Conservation (phyloP, 345 rosid genomes). For the Salix arbutifolia region DNA sequence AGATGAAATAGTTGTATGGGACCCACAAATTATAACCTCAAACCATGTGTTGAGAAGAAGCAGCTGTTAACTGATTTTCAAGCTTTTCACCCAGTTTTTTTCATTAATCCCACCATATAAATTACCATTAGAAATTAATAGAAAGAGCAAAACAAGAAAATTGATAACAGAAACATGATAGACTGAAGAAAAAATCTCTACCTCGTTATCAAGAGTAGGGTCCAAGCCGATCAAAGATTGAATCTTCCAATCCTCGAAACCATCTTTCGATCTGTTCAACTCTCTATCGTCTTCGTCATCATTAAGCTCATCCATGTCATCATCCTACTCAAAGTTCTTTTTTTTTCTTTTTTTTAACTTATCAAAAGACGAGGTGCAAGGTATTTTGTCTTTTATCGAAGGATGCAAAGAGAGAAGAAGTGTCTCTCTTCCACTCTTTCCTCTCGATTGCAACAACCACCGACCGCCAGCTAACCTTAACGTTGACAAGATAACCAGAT, state of each 20-base stretch:
- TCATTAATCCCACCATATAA: no score
- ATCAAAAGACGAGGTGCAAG: constrained; percentile 51
- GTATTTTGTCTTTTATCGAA: constrained; percentile 41
- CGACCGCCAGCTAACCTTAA: no score
- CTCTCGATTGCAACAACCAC: constrained; percentile 41
- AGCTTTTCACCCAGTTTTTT: no score
- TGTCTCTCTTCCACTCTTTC: constrained; percentile 34
- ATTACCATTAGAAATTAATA: no score
- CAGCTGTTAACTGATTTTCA: no score
- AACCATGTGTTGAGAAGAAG: no score
- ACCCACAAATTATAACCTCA: no score
- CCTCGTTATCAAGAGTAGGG: constrained; percentile 78
- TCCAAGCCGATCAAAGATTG: constrained; percentile 72
- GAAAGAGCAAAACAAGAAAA: background rate
- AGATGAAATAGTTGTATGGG: no score
- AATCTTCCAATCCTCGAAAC: constrained; percentile 60
- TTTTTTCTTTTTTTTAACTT: constrained; percentile 8
- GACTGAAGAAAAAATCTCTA: background rate
- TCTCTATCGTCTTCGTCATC: constrained; percentile 20
- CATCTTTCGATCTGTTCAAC: constrained; percentile 16
- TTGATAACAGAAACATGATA: background rate
- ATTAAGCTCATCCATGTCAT: constrained; percentile 36
- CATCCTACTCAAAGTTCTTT: constrained; percentile 18
- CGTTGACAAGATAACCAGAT: no score
- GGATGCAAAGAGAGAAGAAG: constrained; percentile 3